These are phyloP conservation scores for Boletus sensibilis DNA, from an alignment of 768 basidiomycete species.

Conservation along the genomic window DNA sequence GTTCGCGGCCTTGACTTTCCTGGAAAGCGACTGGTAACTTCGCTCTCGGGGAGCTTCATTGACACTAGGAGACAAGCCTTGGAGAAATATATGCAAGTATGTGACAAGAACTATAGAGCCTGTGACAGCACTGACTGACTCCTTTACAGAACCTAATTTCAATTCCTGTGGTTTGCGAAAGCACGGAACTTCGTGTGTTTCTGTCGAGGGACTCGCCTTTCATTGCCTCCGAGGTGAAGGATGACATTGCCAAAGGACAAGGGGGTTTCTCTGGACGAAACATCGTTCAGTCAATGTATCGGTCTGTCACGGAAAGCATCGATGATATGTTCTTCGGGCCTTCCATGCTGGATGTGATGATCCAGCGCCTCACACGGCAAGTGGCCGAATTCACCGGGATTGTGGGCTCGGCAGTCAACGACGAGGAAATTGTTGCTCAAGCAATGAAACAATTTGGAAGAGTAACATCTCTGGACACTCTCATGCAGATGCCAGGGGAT, in stretches of 20 bases:
- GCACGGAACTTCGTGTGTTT: constrained; percentile 78
- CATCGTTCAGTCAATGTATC: constrained; percentile 84
- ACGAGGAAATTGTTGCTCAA: constrained; percentile 83
- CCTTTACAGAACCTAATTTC: constrained; percentile 62
- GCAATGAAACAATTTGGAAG: constrained; percentile 72
- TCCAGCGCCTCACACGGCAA: constrained; percentile 85
- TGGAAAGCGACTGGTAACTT: constrained; percentile 86
- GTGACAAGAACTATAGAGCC: neutral
- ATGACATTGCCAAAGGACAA: constrained; percentile 40
- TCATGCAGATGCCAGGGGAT: constrained; percentile 74
- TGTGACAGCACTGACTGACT: neutral
- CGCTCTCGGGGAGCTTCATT: constrained; percentile 85
- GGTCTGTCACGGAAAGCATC: constrained; percentile 89
- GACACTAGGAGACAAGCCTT: constrained; percentile 75
- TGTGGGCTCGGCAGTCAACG: constrained; percentile 71
- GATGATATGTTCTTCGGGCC: constrained; percentile 98
- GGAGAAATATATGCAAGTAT: constrained; percentile 89
- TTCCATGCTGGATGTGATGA: constrained; percentile 94
- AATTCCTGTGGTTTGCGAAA: constrained; percentile 75
- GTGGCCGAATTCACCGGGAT: constrained; percentile 88
- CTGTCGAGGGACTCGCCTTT: constrained; percentile 87
- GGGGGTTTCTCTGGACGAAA: constrained; percentile 64
- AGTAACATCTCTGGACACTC: constrained; percentile 60
- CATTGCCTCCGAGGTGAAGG: constrained; percentile 52
- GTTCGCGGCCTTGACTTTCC: constrained; percentile 84